Evolutionary conservation across 1,284 basidiomycete genomes (phyloP), one percentile per base, ranked within the genome.

Genomic region (Cutaneotrichosporon dermatis): DNA sequence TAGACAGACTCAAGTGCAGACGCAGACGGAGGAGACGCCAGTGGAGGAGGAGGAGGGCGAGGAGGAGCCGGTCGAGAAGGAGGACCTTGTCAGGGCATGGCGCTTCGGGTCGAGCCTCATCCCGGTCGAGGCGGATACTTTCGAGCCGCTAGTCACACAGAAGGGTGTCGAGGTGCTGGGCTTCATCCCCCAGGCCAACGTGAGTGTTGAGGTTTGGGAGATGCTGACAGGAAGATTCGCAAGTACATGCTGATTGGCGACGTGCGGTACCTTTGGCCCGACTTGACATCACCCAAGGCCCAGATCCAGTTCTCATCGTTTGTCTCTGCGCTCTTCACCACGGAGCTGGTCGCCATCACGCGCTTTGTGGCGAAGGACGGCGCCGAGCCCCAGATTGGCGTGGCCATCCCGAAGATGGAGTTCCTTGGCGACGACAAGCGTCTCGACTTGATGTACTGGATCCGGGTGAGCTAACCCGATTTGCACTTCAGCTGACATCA

Each of bases 61-160:
- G 43, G 61, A 55, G 15, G 76, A 77, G 51, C 64, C 68, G 16
- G 76, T 78, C 7, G 69, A 66, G 12, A 73, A 75, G 64, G 76
- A 78, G 51, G 75, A 78, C 64, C 59, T 78, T 8, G 75, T 77
- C 16, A 83, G 84, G 63, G 95, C 92, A 0, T 97, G 89, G 83
- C 90, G 92, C 74, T 96, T 97, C 67, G 95, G 95, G 4, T 86
- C 89, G 4, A 90, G 88, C 3, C 92, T 92, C 75, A 87, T 87
- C 1, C 90, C 92, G 2, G 86, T 88, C 74, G 87, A 89, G 3
- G 89, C 90, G 43, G 81, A 81, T 46, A 89, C 87, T 53, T 94
- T 92, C 66, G 83, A 83, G 44, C 83, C 82, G 57, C 79, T 92
- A 35, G 79, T 82, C 4, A 90, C 91, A 1, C 83, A 80, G 69